These are phyloP conservation scores for Nepenthes mirabilis DNA, from an alignment of 148 eudicot genomes.

Conservation along the genomic window DNA sequence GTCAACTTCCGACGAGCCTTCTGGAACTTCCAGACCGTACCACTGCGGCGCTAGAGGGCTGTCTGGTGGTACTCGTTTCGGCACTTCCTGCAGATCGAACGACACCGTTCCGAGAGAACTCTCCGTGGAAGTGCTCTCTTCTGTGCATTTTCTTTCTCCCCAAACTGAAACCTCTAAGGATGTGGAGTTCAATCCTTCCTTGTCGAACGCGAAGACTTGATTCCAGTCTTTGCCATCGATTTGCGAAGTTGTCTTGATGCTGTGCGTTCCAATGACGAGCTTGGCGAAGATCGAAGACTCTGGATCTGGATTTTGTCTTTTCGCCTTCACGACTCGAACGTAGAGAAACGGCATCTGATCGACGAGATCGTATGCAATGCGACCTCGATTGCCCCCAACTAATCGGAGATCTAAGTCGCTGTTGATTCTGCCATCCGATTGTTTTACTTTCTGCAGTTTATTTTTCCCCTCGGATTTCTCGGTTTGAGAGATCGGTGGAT, in stretches of 20 bases:
- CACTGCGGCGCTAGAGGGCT: constrained; percentile 92
- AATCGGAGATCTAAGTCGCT: constrained; percentile 27
- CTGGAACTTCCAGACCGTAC: constrained; percentile 53
- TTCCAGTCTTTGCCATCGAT: constrained; percentile 52
- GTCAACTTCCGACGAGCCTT: constrained; percentile 29
- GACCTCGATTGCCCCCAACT: constrained; percentile 17
- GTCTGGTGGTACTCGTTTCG: constrained; percentile 86
- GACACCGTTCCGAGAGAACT: constrained; percentile 48
- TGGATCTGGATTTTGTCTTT: constrained; percentile 23
- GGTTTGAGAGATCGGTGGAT: constrained; percentile 24
- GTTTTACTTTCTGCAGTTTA: constrained; percentile 11
- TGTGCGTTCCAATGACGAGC: constrained; percentile 73
- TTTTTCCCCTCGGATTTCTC: constrained; percentile 11
- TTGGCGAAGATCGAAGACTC: constrained; percentile 37
- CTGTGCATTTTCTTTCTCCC: constrained; percentile 20
- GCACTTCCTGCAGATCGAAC: constrained; percentile 74
- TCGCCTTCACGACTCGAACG: constrained; percentile 67
- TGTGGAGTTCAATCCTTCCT: constrained; percentile 61
- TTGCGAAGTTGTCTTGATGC: constrained; percentile 41
- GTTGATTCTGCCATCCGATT: neutral
- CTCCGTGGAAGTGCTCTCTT: constrained; percentile 9
- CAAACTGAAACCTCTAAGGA: constrained; percentile 60
- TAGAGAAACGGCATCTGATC: constrained; percentile 76
- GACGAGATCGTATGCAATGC: constrained; percentile 46
- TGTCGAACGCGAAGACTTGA: constrained; percentile 79